phyloP scores from a whole-genome alignment of 495 filamentous ascomycete genomes.

The Symbiotaphrina buchneri region DNA sequence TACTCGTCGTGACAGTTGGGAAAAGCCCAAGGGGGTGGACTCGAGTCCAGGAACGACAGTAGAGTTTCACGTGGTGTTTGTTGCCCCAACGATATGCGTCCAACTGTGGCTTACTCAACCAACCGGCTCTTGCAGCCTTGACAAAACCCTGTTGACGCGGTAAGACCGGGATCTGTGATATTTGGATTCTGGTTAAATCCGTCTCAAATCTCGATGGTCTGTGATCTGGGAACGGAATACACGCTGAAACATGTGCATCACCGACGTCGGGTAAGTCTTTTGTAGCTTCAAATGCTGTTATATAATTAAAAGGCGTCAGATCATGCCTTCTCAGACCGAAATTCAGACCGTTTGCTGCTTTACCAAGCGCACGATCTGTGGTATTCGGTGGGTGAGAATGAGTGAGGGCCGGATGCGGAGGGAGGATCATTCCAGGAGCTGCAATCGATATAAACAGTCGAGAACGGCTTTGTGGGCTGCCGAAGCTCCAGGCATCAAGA shows the following conservation, averaged over 20 bases:
- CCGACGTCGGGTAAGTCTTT: slow-evolving; percentile 34
- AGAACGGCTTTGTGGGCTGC: slow-evolving; percentile 33
- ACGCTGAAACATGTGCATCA: slow-evolving; percentile 27
- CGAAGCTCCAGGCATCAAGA: slow-evolving; percentile 45
- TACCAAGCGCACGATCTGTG: slow-evolving; percentile 21
- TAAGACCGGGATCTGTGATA: slow-evolving; percentile 15
- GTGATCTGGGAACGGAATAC: slow-evolving; percentile 41
- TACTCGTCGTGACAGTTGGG: slow-evolving; percentile 28
- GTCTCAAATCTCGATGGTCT: slow-evolving; percentile 12
- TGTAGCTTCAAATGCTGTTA: slow-evolving; percentile 23
- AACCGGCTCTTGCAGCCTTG: slow-evolving; percentile 12
- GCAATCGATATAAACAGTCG: slow-evolving; percentile 44
- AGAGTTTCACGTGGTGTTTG: slow-evolving; percentile 4
- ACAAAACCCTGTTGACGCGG: slow-evolving; percentile 10
- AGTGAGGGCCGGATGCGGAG: slow-evolving; percentile 28
- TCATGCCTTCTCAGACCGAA: slow-evolving; percentile 27
- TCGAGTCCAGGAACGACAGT: slow-evolving; percentile 23
- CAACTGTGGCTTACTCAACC: slow-evolving; percentile 12
- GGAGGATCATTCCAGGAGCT: slow-evolving; percentile 31
- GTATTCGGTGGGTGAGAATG: slow-evolving; percentile 29
- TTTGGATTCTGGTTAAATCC: slow-evolving; percentile 8
- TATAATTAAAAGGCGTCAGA: slow-evolving; percentile 30
- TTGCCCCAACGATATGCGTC: slow-evolving; percentile 4
- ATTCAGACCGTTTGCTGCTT: slow-evolving; percentile 30
- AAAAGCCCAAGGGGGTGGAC: slow-evolving; percentile 25